Base-by-base conservation (phyloP, 164 flowering plant genomes). In the Vitis rotundifolia region DNA sequence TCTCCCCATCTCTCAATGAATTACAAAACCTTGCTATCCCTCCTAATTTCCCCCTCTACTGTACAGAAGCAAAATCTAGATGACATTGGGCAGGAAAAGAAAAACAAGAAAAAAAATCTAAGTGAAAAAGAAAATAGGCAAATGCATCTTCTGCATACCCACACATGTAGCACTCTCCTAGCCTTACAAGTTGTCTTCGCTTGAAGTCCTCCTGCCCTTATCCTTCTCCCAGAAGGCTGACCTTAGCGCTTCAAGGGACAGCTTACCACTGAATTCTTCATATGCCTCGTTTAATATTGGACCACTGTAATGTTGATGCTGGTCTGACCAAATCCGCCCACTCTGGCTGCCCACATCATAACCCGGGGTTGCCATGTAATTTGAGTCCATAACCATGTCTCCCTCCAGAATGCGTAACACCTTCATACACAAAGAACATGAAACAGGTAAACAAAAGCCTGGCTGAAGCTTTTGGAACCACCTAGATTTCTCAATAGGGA, bases 371-470 rank as follows among this genome's bases (percentile, higher is more conserved):
- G 95, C 82, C 65, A 69, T 22, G 68, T 68, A 84, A 71, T 77
- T 86, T 7, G 86, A 58, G 37, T 90, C 97, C 76, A 88, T 76
- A 54, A 89, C 75, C 87, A 86, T 74, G 77, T 92, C 96, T n/a
- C 96, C 96, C 76, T 90, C 93, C 63, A 92, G 78, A 64, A 90
- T 84, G 0, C 94, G 90, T 0, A 92, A 79, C 52, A 92, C 94
- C 97, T 92, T 57, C 53, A 6, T 37, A 14, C 26, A 31, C 16
- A 50, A 9, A 66, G 0, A 72, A 59, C 10, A 66, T 37, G n/a
- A 16, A 58, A 11, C 0, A 72, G 47, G 47, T 65, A 59, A 69
- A 49, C 9, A 28, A 47, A 57, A 68, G 2, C 3, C 49, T n/a
- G 26, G 11, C 22, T 5, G 3, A 22, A 22, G 26, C 0, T 19